Base-by-base conservation (phyloP, 2,329 filamentous ascomycete species). In the Calcarisporium arbuscula region DNA sequence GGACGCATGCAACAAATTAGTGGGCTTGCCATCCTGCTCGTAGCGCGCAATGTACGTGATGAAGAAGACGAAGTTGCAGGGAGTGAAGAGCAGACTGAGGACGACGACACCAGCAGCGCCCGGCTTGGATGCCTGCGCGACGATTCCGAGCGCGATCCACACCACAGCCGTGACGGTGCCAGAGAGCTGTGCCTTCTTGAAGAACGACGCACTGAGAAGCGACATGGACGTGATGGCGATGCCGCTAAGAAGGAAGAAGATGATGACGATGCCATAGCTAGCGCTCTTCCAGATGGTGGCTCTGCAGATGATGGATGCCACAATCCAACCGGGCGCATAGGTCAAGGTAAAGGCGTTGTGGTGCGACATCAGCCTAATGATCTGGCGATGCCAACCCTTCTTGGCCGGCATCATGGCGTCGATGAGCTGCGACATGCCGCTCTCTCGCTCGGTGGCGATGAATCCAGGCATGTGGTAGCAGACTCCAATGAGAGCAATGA, bases 61-160 rank as follows among this genome's bases (percentile, higher is more conserved):
- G 53, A 86, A 88, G 53, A 80, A 85, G 17, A 87, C 80, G 51
- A 85, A 90, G 50, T 87, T 90, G 68, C 86, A 88, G 0, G 86
- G 82, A 4, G 83, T 76, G 51, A 94, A 94, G 0, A 94, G 59
- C n/a, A 92, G 53, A 46, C 78, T 78, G 5, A 90, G 66, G 7
- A 85, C 64, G 4, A 72, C 69, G 4, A 86, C 80, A 2, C 76
- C 70, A 4, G 63, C 77, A 1, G 77, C 82, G 10, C 60, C 65
- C 2, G 74, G 72, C 4, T 70, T 70, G 1, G 70, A 74, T n/a
- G 85, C 76, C 56, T 94, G 86, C 1, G 85, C 79, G 17, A 90
- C 65, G 44, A 94, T 81, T 16, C 82, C 85, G 2, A 94, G 64
- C 6, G 88, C 59, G 23, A 92, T 72, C 20, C 74, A 80, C 11